These are phyloP conservation scores for Spongiforma sp. DNA, from an alignment of 1,284 basidiomycete genomes.

Conservation along the genomic window DNA sequence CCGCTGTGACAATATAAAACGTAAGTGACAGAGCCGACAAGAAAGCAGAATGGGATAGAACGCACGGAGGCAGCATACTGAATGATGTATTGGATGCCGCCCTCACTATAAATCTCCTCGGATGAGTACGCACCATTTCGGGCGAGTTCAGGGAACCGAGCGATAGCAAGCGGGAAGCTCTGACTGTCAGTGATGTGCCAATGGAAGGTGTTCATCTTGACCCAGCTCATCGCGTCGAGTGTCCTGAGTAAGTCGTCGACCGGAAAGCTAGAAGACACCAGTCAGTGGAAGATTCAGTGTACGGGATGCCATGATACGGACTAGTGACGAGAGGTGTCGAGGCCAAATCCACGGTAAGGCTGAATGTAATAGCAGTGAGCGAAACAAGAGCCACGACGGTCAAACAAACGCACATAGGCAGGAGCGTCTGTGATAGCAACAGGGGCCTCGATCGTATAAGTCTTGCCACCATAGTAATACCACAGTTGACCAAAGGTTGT, in stretches of 20 bases:
- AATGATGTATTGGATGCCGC: constrained; percentile 61
- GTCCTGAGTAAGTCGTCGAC: constrained; percentile 72
- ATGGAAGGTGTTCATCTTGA: constrained; percentile 75
- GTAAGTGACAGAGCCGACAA: neutral
- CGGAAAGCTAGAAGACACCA: constrained; percentile 55
- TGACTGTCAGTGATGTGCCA: constrained; percentile 77
- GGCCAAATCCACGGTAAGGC: constrained; percentile 81
- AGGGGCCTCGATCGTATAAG: constrained; percentile 66
- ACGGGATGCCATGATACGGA: constrained; percentile 29
- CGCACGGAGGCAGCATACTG: constrained; percentile 66
- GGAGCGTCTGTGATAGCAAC: constrained; percentile 66
- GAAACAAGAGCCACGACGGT: neutral
- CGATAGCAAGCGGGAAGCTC: constrained; percentile 70
- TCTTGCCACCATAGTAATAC: constrained; percentile 56
- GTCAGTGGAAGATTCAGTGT: neutral
- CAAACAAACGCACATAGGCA: constrained; percentile 58
- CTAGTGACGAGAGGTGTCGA: constrained; percentile 80
- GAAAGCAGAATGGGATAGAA: neutral
- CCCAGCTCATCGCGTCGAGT: constrained; percentile 86
- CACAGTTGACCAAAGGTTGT: constrained; percentile 85
- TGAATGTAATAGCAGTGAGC: constrained; percentile 33
- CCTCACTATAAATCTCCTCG: constrained; percentile 56
- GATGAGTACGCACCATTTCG: constrained; percentile 66
- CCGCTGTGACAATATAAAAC: constrained; percentile 20
- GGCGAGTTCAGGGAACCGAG: constrained; percentile 61